A percentile compares a stretch with the other conserved stretches of the same genome.
These are phyloP conservation scores for Sungouiozyma intestinalis DNA, from an alignment of 805 yeast species.

Conservation along the genomic window DNA sequence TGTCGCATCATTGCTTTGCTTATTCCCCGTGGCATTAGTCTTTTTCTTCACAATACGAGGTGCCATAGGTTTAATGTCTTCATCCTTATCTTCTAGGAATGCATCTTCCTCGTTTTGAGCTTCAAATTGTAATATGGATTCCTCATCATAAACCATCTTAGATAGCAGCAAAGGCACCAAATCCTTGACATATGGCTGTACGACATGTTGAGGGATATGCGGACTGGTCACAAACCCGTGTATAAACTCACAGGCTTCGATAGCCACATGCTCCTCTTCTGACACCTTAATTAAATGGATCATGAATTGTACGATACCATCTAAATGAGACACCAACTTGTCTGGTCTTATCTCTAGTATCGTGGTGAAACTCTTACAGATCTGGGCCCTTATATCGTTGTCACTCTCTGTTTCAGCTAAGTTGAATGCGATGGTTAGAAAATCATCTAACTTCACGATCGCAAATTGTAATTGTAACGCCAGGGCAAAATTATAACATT, in stretches of 20 bases:
- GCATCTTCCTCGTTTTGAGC: conserved; percentile 57
- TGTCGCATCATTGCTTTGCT: conserved; percentile 35
- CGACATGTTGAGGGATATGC: conserved; percentile 41
- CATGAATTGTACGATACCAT: conserved; percentile 79
- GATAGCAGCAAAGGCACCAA: conserved; percentile 70
- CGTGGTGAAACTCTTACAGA: conserved; percentile 65
- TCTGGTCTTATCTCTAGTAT: conserved; percentile 73
- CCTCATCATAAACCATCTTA: conserved; percentile 82
- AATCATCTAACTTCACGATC: conserved; percentile 53
- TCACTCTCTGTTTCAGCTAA: conserved; percentile 51
- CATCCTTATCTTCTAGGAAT: conserved; percentile 66
- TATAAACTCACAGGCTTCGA: conserved; percentile 90
- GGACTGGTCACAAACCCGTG: conserved; percentile 57
- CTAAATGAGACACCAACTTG: conserved; percentile 65
- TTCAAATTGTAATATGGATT: conserved; percentile 61
- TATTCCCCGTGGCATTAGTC: conserved; percentile 25
- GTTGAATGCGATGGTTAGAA: conserved; percentile 50
- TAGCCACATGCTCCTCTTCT: conserved; percentile 60
- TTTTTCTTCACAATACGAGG: conserved; percentile 50
- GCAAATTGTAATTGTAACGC: conserved; percentile 59
- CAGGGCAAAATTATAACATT: conserved; percentile 68
- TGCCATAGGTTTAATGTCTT: conserved; percentile 77
- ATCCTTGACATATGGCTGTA: conserved; percentile 46
- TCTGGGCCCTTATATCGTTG: conserved; percentile 54
- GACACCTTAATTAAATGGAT: conserved; percentile 58